Conservation (phyloP, 768 basidiomycete species). For the Russula virescens region DNA sequence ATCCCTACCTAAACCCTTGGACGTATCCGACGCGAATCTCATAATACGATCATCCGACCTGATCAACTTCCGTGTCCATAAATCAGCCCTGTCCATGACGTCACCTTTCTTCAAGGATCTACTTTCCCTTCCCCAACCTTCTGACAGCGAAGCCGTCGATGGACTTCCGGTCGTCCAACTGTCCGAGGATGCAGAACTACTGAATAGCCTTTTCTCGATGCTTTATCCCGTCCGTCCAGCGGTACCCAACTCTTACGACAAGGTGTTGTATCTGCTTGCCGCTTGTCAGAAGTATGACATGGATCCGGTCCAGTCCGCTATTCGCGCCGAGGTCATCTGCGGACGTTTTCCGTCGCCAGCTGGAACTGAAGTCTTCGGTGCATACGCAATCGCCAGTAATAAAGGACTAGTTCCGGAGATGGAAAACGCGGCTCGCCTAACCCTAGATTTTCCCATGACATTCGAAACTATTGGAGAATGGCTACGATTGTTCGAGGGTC, state of each 20-base stretch:
- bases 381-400: constrained; percentile 20
- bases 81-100: neutral
- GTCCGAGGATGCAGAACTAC: neutral
- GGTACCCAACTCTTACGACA: neutral
- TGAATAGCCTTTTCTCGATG: neutral
- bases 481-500: constrained; percentile 3
- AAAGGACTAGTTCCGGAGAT: neutral
- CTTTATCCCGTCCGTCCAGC: neutral
- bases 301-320: constrained; percentile 2
- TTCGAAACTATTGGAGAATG: constrained; percentile 4
- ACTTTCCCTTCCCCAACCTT: neutral
- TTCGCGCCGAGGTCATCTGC: neutral
- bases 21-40: neutral
- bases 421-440: neutral
- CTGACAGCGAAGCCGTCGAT: neutral
- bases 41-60: neutral
- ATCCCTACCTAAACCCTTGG: neutral
- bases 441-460: constrained; percentile 5
- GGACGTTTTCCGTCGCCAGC: neutral
- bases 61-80: constrained; percentile 1
- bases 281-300: constrained; percentile 28
- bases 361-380: constrained; percentile 2
- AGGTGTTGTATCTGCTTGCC: constrained; percentile 6
- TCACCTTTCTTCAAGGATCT: constrained; percentile 4
- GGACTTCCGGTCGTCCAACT: neutral